phyloP scores from a whole-genome alignment of 441 rosid species.

The Macaranga tanarius region DNA sequence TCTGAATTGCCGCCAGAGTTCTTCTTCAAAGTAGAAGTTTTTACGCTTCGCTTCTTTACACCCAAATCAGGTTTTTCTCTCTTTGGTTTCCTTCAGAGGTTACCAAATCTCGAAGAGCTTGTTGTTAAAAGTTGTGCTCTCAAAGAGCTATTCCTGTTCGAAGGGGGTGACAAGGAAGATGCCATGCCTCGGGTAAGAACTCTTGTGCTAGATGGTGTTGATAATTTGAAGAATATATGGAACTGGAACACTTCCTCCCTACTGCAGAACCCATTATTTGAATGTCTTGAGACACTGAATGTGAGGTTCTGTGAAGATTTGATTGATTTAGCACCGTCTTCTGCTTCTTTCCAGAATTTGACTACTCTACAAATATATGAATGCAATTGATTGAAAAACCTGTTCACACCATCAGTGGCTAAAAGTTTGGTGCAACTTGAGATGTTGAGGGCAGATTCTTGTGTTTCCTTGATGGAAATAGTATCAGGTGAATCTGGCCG shows the following conservation, averaged over 20 bases:
- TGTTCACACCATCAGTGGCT: background rate
- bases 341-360: background rate
- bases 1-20: constrained; percentile 9
- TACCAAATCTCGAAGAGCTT: background rate
- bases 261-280: too few relatives aligned
- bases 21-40: background rate
- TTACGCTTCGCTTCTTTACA: constrained; percentile 6
- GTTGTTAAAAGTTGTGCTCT: constrained; percentile 14
- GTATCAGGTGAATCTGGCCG: too few relatives aligned
- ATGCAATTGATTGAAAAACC: background rate
- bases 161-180: too few relatives aligned
- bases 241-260: too few relatives aligned
- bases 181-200: too few relatives aligned
- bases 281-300: background rate
- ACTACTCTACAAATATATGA: background rate
- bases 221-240: too few relatives aligned
- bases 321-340: background rate
- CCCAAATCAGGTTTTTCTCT: constrained; percentile 8
- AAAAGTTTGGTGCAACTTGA: background rate
- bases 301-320: background rate
- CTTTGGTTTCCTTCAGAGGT: background rate
- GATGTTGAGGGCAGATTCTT: background rate
- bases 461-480: too few relatives aligned
- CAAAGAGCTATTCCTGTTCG: too few relatives aligned
- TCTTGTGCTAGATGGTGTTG: too few relatives aligned